phyloP scores from a whole-genome alignment of 1,284 basidiomycete genomes.

The Peniophora sp. region DNA sequence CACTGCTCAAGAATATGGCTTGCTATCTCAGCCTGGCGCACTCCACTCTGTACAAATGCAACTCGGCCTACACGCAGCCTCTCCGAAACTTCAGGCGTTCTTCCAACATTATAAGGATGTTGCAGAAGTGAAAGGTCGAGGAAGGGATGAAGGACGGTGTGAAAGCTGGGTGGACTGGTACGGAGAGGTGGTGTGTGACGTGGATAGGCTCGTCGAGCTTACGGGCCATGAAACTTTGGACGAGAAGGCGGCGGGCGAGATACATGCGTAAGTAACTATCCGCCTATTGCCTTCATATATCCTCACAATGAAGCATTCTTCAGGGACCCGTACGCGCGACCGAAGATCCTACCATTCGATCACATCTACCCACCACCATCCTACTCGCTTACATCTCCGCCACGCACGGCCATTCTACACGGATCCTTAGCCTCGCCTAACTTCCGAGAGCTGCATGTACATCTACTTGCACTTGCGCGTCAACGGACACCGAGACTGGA shows the following conservation, averaged over 20 bases:
- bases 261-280: conserved; percentile 18
- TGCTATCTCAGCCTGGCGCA: conserved; percentile 39
- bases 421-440: conserved; percentile 51
- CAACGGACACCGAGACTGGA: conserved; percentile 42
- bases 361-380: conserved; percentile 50
- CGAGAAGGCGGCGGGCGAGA: conserved; percentile 15
- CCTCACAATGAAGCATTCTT: conserved; percentile 1
- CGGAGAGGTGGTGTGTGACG: conserved; percentile 68
- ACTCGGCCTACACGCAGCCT: conserved; percentile 60
- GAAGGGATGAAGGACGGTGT: conserved; percentile 33
- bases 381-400: conserved; percentile 24
- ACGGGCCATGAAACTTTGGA: conserved; percentile 51
- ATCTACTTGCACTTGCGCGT: conserved; percentile 46
- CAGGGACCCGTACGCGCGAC: conserved; percentile 15
- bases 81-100: conserved; percentile 68
- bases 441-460: conserved; percentile 59
- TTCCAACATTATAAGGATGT: conserved; percentile 54
- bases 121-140: conserved; percentile 5
- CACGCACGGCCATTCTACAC: conserved; percentile 67
- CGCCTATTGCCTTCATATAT: conserved; percentile 13
- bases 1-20: conserved; percentile 36
- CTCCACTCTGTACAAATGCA: conserved; percentile 50
- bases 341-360: conserved; percentile 61
- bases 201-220: conserved; percentile 51
- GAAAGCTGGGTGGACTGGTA: conserved; percentile 88